These are phyloP conservation scores for Crepidotus variabilis DNA, from an alignment of 768 basidiomycete species.

Conservation along the genomic window DNA sequence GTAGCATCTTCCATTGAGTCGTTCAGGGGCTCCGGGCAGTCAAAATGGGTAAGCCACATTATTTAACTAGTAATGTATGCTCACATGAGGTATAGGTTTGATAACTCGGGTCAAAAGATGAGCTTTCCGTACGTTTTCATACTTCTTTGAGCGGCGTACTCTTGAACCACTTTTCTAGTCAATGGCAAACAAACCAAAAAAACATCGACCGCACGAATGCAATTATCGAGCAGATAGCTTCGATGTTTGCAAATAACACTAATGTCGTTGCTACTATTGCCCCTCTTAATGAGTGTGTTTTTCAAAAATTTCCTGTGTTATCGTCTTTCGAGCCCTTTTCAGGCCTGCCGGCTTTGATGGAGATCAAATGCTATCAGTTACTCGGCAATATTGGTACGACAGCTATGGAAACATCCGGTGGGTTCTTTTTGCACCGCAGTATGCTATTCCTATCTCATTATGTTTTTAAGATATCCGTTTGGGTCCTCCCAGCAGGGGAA, in stretches of 20 bases:
- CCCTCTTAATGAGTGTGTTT: slow-evolving; percentile 72
- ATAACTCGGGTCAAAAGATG: slow-evolving; percentile 74
- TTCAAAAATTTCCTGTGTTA: not conserved
- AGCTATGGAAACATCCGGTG: slow-evolving; percentile 75
- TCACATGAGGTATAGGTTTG: slow-evolving; percentile 45
- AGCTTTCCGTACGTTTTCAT: slow-evolving; percentile 42
- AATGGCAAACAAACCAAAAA: slow-evolving; percentile 63
- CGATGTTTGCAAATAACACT: slow-evolving; percentile 50
- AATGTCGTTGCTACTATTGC: slow-evolving; percentile 65
- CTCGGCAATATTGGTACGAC: slow-evolving; percentile 64
- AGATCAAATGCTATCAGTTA: slow-evolving; percentile 41
- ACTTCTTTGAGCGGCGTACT: too few relatives aligned
- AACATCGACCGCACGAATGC: slow-evolving; percentile 67
- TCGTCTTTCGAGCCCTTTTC: not conserved
- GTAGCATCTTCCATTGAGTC: slow-evolving; percentile 47
- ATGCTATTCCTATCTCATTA: not conserved
- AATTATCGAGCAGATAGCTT: slow-evolving; percentile 60
- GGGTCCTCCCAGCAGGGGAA: slow-evolving; percentile 45
- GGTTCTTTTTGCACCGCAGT: slow-evolving; percentile 1
- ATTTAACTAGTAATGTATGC: not conserved
- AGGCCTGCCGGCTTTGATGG: slow-evolving; percentile 76
- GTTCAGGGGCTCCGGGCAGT: slow-evolving; percentile 67
- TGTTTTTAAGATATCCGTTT: slow-evolving; percentile 7
- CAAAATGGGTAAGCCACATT: slow-evolving; percentile 65
- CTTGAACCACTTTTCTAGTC: too few relatives aligned